phyloP scores from a whole-genome alignment of 2,329 filamentous ascomycete genomes.

The Byssoonygena ceratinophila region DNA sequence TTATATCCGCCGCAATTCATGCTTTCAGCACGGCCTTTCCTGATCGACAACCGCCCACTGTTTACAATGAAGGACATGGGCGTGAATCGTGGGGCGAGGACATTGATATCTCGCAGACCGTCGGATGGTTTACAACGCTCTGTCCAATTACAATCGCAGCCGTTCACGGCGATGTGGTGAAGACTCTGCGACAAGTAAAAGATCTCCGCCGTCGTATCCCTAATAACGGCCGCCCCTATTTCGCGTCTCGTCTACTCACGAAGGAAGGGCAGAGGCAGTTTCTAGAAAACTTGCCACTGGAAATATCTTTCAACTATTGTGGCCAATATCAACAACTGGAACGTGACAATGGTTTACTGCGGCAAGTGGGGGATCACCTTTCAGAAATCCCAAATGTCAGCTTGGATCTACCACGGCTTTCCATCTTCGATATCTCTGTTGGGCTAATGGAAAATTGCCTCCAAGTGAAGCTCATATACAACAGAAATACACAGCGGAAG shows the following conservation, averaged over 20 bases:
- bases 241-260: conserved; percentile 23
- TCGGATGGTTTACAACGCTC: conserved; percentile 43
- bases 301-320: conserved; percentile 34
- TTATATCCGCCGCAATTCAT: neutral
- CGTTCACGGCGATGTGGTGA: conserved; percentile 18
- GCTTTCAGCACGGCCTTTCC: conserved; percentile 28
- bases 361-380: neutral
- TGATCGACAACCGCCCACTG: conserved; percentile 33
- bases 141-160: conserved; percentile 31
- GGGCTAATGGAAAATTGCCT: conserved; percentile 38
- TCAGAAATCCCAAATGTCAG: conserved; percentile 33
- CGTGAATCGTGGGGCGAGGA: conserved; percentile 28
- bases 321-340: conserved; percentile 35
- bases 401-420: conserved; percentile 34
- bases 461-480: conserved; percentile 41
- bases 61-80: conserved; percentile 25
- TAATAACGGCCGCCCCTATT: conserved; percentile 26
- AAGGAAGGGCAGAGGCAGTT: conserved; percentile 22
- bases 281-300: conserved; percentile 30
- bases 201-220: conserved; percentile 27
- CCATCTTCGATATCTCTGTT: conserved; percentile 42
- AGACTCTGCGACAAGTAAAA: conserved; percentile 30
- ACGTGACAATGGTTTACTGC: conserved; percentile 20
- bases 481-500: conserved; percentile 37
- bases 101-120: conserved; percentile 39